Evolutionary conservation across 768 basidiomycete species (phyloP).

Genomic region (Auriscalpium vulgare): DNA sequence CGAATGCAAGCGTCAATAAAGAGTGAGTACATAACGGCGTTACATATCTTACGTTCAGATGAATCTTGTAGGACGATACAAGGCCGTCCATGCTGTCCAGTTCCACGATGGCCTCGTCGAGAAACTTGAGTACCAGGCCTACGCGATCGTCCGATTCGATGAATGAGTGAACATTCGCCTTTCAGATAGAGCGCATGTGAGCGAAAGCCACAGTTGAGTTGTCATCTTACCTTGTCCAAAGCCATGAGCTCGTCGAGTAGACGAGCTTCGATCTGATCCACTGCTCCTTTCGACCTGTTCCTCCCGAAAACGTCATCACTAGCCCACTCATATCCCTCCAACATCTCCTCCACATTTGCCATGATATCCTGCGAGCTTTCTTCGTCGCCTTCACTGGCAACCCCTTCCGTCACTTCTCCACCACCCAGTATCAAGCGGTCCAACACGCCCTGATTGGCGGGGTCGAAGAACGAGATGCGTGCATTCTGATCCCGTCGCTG

Average conservation of each 20-base stretch:
- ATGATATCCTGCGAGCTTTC: slow-evolving; percentile 77
- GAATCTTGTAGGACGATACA: slow-evolving; percentile 92
- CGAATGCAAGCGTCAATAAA: slow-evolving; percentile 9
- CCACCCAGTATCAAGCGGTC: slow-evolving; percentile 56
- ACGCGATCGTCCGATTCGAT: slow-evolving; percentile 94
- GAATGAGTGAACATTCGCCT: slow-evolving; percentile 98
- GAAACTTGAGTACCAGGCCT: slow-evolving; percentile 70
- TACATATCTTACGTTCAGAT: slow-evolving; percentile 67
- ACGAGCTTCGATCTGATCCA: slow-evolving; percentile 87
- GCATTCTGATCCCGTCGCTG: slow-evolving; percentile 56
- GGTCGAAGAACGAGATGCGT: slow-evolving; percentile 78
- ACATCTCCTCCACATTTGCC: slow-evolving; percentile 94
- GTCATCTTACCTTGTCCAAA: slow-evolving; percentile 69
- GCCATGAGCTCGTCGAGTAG: slow-evolving; percentile 87
- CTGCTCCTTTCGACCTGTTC: slow-evolving; percentile 61
- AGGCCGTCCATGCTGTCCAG: slow-evolving; percentile 85
- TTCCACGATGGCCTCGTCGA: slow-evolving; percentile 85
- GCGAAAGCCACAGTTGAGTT: not conserved
- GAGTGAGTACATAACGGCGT: not conserved
- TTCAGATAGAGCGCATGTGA: not conserved
- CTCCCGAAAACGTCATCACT: slow-evolving; percentile 67
- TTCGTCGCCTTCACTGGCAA: slow-evolving; percentile 35
- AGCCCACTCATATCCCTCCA: slow-evolving; percentile 98
- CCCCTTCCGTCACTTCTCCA: slow-evolving; percentile 17
- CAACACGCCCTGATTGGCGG: slow-evolving; percentile 62